Evolutionary conservation across 2,329 filamentous ascomycete species (phyloP).

Genomic region (Diaporthe longicolla): DNA sequence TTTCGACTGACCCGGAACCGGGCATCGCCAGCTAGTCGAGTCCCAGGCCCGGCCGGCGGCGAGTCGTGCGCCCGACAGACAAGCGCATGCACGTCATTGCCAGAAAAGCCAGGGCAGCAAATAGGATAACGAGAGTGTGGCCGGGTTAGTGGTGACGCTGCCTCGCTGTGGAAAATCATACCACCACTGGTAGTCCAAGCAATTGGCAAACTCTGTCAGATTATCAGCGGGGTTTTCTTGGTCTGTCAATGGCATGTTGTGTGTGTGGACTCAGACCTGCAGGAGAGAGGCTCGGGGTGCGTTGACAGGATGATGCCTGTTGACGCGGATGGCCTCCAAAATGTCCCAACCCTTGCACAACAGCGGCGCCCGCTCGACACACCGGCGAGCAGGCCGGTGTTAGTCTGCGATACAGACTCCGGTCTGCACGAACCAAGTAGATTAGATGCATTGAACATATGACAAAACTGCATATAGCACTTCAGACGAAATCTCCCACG

Average conservation of each 20-base stretch:
- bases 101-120: slow-evolving; percentile 8
- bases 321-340: neutral
- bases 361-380: neutral
- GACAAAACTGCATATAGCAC: neutral
- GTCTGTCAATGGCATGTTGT: neutral
- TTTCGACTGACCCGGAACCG: neutral
- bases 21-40: neutral
- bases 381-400: neutral
- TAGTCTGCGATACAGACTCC: neutral
- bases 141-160: neutral
- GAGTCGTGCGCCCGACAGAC: neutral
- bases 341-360: neutral
- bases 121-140: neutral
- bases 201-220: slow-evolving; percentile 18
- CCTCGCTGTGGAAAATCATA: neutral
- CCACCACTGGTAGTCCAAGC: neutral
- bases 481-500: neutral
- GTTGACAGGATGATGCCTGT: slow-evolving; percentile 19
- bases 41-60: slow-evolving; percentile 2
- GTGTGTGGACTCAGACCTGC: neutral
- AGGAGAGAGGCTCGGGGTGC: neutral
- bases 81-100: slow-evolving; percentile 7
- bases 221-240: neutral
- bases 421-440: neutral
- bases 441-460: neutral